Percentiles rank a stretch among this genome's conserved stretches.
These are phyloP conservation scores for Recurvomyces mirabilis DNA, from an alignment of 495 filamentous ascomycete genomes.

Conservation along the genomic window DNA sequence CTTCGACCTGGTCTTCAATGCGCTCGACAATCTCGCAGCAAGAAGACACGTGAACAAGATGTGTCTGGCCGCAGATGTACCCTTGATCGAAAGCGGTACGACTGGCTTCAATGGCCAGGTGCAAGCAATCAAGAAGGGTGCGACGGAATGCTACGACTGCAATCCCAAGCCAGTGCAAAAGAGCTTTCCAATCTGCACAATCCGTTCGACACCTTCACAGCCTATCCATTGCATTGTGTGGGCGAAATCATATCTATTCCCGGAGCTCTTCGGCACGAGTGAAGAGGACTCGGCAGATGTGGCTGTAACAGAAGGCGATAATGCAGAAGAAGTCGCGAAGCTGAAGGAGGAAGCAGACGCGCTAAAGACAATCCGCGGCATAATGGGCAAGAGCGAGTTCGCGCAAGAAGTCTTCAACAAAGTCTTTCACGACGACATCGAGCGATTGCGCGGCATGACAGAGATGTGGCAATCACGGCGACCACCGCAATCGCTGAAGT, in stretches of 20 bases:
- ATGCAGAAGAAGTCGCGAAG: slow-evolving; percentile 79
- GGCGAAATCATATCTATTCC: slow-evolving; percentile 92
- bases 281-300: slow-evolving; percentile 71
- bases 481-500: slow-evolving; percentile 62
- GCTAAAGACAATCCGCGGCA: slow-evolving; percentile 67
- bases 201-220: slow-evolving; percentile 85
- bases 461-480: slow-evolving; percentile 90
- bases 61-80: slow-evolving; percentile 85
- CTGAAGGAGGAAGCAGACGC: slow-evolving; percentile 72
- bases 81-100: slow-evolving; percentile 91
- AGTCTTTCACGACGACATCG: slow-evolving; percentile 79
- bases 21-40: slow-evolving; percentile 90
- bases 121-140: slow-evolving; percentile 82
- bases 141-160: slow-evolving; percentile 96
- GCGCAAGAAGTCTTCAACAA: slow-evolving; percentile 76
- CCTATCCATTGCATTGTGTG: slow-evolving; percentile 99
- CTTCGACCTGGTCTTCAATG: slow-evolving; percentile 89
- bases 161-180: slow-evolving; percentile 78
- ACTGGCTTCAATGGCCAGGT: slow-evolving; percentile 98
- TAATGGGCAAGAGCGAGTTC: slow-evolving; percentile 75
- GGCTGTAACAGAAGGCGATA: slow-evolving; percentile 67
- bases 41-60: slow-evolving; percentile 93
- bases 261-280: slow-evolving; percentile 84
- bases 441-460: slow-evolving; percentile 74
- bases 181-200: slow-evolving; percentile 89